Percentiles rank a stretch among this genome's conserved stretches.
Evolutionary conservation across 2,329 filamentous ascomycete genomes (phyloP).

Genomic region (Pseudogymnoascus sp.): DNA sequence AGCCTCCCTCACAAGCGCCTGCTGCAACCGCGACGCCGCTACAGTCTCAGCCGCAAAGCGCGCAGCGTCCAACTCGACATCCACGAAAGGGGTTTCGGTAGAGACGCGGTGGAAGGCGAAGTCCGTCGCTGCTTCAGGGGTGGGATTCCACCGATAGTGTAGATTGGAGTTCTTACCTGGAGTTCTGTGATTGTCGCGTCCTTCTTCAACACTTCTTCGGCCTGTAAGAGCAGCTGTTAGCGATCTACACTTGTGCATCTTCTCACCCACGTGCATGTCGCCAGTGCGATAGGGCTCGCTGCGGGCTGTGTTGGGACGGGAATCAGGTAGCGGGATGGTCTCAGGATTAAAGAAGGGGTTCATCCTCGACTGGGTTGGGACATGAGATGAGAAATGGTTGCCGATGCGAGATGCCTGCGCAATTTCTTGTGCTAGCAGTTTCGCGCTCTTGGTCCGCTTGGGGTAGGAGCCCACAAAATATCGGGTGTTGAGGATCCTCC

Average conservation of each 20-base stretch:
- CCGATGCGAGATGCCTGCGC: not conserved
- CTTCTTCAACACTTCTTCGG: slow-evolving; percentile 5
- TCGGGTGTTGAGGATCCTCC: slow-evolving; percentile 7
- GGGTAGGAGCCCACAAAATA: not conserved
- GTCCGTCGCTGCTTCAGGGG: not conserved
- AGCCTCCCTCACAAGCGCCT: not conserved
- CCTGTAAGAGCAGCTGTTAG: not conserved
- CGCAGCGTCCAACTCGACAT: not conserved
- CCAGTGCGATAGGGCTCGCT: not conserved
- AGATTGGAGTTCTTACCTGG: not conserved
- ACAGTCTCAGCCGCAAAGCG: not conserved
- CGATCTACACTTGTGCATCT: not conserved
- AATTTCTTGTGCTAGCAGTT: not conserved
- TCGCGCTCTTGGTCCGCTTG: not conserved
- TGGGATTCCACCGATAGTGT: not conserved
- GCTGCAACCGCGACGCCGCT: not conserved
- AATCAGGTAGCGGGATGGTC: not conserved
- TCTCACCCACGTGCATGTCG: not conserved
- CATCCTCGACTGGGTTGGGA: not conserved
- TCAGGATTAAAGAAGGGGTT: not conserved
- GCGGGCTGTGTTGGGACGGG: not conserved
- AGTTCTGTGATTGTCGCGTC: slow-evolving; percentile 2
- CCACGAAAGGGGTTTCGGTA: not conserved
- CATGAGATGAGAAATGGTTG: not conserved
- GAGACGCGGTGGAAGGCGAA: not conserved